Evolutionary conservation across 345 rosid species (phyloP).

Genomic region (Gossypium thurberi): DNA sequence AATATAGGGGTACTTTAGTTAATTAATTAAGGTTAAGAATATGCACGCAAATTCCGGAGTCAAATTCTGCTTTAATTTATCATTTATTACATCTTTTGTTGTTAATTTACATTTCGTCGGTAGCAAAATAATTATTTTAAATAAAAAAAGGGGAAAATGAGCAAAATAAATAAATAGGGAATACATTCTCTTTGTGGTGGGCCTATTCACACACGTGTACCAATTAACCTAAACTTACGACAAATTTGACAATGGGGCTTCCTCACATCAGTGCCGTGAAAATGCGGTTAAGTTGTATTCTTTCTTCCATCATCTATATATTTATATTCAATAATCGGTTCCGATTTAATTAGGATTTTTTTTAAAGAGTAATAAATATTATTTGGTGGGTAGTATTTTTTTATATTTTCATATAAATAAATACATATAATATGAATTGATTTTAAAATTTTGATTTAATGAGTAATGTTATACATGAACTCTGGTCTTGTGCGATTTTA

Average conservation of each 20-base stretch:
- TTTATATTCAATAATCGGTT: no score
- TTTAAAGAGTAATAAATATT: no score
- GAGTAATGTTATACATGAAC: rapidly evolving
- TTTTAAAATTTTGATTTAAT: no score
- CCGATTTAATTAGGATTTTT: no score
- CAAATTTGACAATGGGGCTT: background rate
- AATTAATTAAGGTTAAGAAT: background rate
- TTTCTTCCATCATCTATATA: no score
- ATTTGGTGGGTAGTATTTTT: no score
- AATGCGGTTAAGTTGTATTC: background rate
- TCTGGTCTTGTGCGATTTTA: no score
- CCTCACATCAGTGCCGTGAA: background rate
- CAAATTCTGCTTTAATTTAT: conserved; percentile 3
- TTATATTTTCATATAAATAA: no score
- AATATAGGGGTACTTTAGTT: background rate
- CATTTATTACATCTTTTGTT: background rate
- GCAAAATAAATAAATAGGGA: background rate
- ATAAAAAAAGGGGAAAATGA: background rate
- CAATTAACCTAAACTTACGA: background rate
- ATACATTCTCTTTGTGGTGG: background rate
- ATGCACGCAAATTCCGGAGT: conserved; percentile 17
- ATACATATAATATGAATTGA: no score
- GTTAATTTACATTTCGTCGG: conserved; percentile 10
- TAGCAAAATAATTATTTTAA: background rate
- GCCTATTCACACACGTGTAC: background rate